Evolutionary conservation across 2,329 filamentous ascomycete genomes (phyloP), one percentile per base, ranked within the genome.

Genomic region (Colletotrichum zoysiae): DNA sequence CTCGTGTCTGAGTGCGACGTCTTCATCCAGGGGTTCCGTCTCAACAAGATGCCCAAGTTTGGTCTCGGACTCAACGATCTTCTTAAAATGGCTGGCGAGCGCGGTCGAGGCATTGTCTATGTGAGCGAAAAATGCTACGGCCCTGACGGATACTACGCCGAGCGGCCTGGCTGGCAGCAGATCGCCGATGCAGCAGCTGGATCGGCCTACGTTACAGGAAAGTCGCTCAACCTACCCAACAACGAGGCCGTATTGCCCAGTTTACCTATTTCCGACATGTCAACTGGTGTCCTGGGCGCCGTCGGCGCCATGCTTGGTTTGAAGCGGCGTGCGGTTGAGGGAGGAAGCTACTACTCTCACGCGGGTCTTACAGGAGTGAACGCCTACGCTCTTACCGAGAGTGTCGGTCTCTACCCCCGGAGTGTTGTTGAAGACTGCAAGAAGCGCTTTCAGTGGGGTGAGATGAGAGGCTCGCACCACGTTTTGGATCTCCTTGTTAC

Each of bases 11-110:
- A 86, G 2, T 86, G 84, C 2, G 88, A 90, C 74, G 83, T 89
- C 46, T 84, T 89, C 69, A 77, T 89, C 30, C 85, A 88, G 70
- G 87, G 87, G 35, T 89, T 86, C 79, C 81, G 87, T 11, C 81
- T 82, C 11, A 82, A 81, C 8, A 79, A 81, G 12, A 79, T 89
- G 59, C 78, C 80, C 46, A 79, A 80, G 35, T 80, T 78, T n/a
- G 84, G 84, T 0, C 79, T 85, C 20, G 81, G 84, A 0, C 77
- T 83, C 3, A 76, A 84, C 12, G 80, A 79, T 35, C 38, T 86
- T 40, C 77, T 83, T 9, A 79, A 77, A 58, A 78, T 84, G 74
- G 85, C 79, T 2, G 67, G 67, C 14, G 63, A 70, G 18, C 67
- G 67, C 9, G 67, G 67, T 6, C 63, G 67, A 16, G 67, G 67